A percentile compares a stretch with the other conserved stretches of the same genome.
phyloP scores from a whole-genome alignment of 164 flowering plant genomes.

The Umbellularia californica region DNA sequence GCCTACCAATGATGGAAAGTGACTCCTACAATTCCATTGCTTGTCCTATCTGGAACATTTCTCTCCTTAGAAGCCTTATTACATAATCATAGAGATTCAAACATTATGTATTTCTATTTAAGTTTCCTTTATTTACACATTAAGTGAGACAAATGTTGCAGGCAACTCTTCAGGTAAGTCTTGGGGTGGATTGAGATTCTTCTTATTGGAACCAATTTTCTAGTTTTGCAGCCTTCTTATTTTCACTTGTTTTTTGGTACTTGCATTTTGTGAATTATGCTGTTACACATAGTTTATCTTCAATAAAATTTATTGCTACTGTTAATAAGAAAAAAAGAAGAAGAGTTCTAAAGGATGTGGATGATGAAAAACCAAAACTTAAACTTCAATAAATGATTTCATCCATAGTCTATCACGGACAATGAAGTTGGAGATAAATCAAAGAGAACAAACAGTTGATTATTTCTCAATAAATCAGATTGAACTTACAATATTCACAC shows the following conservation, averaged over 20 bases:
- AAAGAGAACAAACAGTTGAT: neutral
- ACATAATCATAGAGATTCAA: too few species aligned
- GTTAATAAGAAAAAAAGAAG: neutral
- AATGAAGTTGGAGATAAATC: neutral
- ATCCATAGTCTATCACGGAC: neutral
- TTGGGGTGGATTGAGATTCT: too few species aligned
- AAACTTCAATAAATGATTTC: neutral
- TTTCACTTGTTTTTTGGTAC: neutral
- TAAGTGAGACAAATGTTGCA: too few species aligned
- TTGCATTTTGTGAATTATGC: neutral
- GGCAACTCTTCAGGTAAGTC: too few species aligned
- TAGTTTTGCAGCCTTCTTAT: neutral
- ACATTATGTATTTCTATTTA: too few species aligned
- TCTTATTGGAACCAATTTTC: too few species aligned
- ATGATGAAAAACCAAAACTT: neutral
- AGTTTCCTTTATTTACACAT: too few species aligned
- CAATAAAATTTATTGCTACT: neutral
- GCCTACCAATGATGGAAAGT: too few species aligned
- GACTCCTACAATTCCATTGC: too few species aligned
- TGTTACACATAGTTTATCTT: neutral
- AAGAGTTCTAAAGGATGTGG: neutral
- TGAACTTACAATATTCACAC: constrained; percentile 3
- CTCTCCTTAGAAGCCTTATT: too few species aligned
- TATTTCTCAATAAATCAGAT: neutral
- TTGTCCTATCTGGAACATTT: too few species aligned